phyloP scores from a whole-genome alignment of 2,329 filamentous ascomycete species.

The Ophiostoma piceae region DNA sequence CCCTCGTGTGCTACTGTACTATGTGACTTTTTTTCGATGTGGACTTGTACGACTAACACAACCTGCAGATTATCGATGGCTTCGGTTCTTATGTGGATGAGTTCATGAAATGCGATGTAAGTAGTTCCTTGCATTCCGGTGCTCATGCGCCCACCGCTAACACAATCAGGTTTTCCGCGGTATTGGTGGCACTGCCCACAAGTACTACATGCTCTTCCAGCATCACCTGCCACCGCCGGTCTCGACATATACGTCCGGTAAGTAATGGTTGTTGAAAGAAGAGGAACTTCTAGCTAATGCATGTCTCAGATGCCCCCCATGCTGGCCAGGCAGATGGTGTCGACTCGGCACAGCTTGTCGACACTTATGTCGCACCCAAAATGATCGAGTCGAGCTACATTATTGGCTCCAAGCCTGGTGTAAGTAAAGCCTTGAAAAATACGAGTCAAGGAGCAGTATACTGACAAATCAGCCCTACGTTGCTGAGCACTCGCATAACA shows the following conservation, averaged over 20 bases:
- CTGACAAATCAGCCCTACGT: slow-evolving; percentile 66
- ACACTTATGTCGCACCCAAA: slow-evolving; percentile 63
- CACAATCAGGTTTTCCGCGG: slow-evolving; percentile 72
- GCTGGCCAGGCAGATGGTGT: not conserved
- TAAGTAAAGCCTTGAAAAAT: slow-evolving; percentile 45
- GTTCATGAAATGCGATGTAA: slow-evolving; percentile 71
- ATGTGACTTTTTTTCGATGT: not conserved
- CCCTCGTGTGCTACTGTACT: not conserved
- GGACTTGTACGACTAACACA: slow-evolving; percentile 38
- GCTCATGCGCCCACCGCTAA: not conserved
- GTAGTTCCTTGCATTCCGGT: slow-evolving; percentile 20
- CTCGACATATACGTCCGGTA: slow-evolving; percentile 78
- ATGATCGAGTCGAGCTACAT: slow-evolving; percentile 67
- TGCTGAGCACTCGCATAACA: slow-evolving; percentile 75
- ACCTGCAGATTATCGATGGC: slow-evolving; percentile 72
- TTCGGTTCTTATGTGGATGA: slow-evolving; percentile 91
- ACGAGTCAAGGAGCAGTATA: not conserved
- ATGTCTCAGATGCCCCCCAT: slow-evolving; percentile 38
- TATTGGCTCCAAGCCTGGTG: slow-evolving; percentile 66
- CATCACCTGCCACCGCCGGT: slow-evolving; percentile 82
- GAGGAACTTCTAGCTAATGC: not conserved
- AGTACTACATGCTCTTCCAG: slow-evolving; percentile 98
- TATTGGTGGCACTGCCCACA: slow-evolving; percentile 86
- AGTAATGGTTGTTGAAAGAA: slow-evolving; percentile 13
- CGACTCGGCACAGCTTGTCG: slow-evolving; percentile 66